Conservation (phyloP, 106 monocot genomes). For the Ottelia alismoides region DNA sequence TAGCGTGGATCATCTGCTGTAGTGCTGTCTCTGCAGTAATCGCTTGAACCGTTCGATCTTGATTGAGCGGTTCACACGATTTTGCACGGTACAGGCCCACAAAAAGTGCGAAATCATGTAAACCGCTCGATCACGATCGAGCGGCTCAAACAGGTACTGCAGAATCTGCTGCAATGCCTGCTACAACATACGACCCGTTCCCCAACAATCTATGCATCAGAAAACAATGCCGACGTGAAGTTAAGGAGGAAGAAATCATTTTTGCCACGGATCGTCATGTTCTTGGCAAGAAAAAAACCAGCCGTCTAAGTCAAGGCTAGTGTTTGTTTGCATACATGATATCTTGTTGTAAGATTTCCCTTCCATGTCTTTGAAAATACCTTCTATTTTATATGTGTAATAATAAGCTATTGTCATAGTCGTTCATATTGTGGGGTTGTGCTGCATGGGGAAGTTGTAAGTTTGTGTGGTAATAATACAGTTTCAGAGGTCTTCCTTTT, state of each 20-base stretch:
- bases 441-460: background rate
- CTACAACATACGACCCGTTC: no score
- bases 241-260: constrained; percentile 46
- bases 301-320: no score
- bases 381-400: background rate
- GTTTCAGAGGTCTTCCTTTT: background rate
- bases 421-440: background rate
- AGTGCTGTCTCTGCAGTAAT: no score
- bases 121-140: background rate
- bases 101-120: no score
- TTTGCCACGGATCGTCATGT: constrained; percentile 50
- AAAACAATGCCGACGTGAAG: constrained; percentile 14
- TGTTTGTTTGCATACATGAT: background rate
- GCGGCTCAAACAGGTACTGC: background rate
- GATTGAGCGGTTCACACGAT: no score
- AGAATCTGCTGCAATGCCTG: background rate
- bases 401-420: background rate
- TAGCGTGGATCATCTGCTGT: no score
- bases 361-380: background rate
- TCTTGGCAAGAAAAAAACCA: constrained; percentile 58
- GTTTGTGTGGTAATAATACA: background rate
- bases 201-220: background rate
- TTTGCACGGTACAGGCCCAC: no score
- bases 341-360: background rate
- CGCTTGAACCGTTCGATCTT: no score